Percentiles rank a stretch among this genome's conserved stretches.
phyloP scores from a whole-genome alignment of 345 rosid species.

The Reutealis trisperma region DNA sequence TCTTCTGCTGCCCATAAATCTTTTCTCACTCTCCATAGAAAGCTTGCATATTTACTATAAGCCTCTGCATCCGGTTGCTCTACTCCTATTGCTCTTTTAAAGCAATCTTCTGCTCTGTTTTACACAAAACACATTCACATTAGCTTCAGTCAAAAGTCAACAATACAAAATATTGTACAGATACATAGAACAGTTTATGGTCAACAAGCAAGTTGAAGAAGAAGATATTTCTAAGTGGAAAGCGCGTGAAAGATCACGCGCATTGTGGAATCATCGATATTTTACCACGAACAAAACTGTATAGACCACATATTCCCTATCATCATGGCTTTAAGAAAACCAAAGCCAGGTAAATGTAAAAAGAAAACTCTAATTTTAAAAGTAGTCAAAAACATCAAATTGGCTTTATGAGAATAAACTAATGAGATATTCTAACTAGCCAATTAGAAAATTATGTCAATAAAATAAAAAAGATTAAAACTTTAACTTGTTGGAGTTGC shows the following conservation, averaged over 20 bases:
- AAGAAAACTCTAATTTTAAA: constrained; percentile 1
- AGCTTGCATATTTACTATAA: constrained; percentile 71
- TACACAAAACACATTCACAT: background rate
- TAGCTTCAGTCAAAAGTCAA: no score
- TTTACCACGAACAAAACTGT: background rate
- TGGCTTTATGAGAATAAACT: background rate
- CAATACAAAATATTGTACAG: no score
- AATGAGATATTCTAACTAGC: background rate
- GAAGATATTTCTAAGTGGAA: background rate
- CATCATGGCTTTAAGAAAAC: constrained; percentile 1
- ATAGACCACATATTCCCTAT: constrained; percentile 30
- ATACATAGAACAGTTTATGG: background rate
- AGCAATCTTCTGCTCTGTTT: constrained; percentile 82
- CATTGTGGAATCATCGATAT: background rate
- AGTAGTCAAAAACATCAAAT: background rate
- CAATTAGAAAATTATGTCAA: no score
- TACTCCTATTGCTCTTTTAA: constrained; percentile 63
- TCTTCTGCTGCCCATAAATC: constrained; percentile 98
- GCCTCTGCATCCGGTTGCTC: constrained; percentile 82
- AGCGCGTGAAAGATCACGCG: constrained; percentile 26
- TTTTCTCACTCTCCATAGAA: constrained; percentile 73
- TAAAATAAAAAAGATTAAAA: background rate
- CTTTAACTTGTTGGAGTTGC: background rate
- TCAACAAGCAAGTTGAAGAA: constrained; percentile 7
- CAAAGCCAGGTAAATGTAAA: background rate